Evolutionary conservation across 192 early-diverging fungal species (phyloP).

Genomic region (Linnemannia zychae): DNA sequence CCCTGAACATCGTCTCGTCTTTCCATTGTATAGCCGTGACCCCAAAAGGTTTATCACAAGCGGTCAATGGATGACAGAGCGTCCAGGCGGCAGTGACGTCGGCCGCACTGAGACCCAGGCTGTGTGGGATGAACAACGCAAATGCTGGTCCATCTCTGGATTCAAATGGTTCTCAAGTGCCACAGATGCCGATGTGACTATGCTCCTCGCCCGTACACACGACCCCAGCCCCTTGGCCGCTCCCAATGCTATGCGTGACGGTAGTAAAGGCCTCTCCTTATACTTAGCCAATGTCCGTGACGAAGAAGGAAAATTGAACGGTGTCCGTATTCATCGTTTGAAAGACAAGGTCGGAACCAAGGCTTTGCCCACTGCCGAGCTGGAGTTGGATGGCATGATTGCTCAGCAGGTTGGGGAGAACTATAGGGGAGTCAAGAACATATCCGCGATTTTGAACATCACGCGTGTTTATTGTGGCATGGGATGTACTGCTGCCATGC

Average conservation of each 20-base stretch:
- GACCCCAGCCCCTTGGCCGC: slow-evolving; percentile 32
- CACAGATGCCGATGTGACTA: slow-evolving; percentile 78
- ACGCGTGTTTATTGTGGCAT: slow-evolving; percentile 76
- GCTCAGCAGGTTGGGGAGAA: slow-evolving; percentile 63
- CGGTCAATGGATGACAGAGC: slow-evolving; percentile 87
- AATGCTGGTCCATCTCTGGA: slow-evolving; percentile 66
- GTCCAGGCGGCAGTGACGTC: slow-evolving; percentile 77
- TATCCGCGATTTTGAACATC: slow-evolving; percentile 76
- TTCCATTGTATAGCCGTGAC: slow-evolving; percentile 60
- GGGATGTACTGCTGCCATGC: slow-evolving; percentile 62
- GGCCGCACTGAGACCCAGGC: slow-evolving; percentile 74
- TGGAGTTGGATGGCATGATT: slow-evolving; percentile 70
- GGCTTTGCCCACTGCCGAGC: slow-evolving; percentile 80
- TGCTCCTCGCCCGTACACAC: slow-evolving; percentile 72
- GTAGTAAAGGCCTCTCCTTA: slow-evolving; percentile 72
- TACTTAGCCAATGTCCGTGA: slow-evolving; percentile 71
- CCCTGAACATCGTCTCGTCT: background rate
- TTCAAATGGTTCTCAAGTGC: slow-evolving; percentile 86
- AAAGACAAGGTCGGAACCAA: slow-evolving; percentile 82
- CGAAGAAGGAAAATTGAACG: slow-evolving; percentile 67
- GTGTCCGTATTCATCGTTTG: slow-evolving; percentile 71
- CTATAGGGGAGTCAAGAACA: slow-evolving; percentile 72
- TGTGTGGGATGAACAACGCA: slow-evolving; percentile 45
- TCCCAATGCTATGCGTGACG: slow-evolving; percentile 46
- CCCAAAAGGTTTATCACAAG: slow-evolving; percentile 72